Evolutionary conservation across 306 rosid species (phyloP).

Genomic region (Malus fusca): DNA sequence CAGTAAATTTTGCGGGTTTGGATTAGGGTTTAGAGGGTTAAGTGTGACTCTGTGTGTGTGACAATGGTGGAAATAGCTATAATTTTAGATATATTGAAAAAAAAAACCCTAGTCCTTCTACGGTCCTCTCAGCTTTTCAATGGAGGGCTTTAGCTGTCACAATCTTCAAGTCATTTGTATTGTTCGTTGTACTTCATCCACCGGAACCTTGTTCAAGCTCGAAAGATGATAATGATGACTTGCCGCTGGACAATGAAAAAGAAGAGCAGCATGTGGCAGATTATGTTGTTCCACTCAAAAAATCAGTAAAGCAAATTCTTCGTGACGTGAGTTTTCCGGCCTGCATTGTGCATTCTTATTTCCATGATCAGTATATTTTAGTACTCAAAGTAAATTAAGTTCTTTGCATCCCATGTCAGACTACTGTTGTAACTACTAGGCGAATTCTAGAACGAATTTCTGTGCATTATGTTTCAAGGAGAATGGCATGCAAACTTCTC

Average conservation of each 20-base stretch:
- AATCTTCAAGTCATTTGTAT: constrained; percentile 53
- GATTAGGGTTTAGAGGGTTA: not conserved
- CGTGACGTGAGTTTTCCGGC: constrained; percentile 55
- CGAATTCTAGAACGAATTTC: too few species aligned
- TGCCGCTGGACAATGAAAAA: constrained; percentile 32
- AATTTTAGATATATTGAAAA: constrained; percentile 66
- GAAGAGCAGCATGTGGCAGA: constrained; percentile 17
- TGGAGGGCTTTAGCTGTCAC: constrained; percentile 40
- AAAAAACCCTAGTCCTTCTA: constrained; percentile 27
- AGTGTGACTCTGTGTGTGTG: not conserved
- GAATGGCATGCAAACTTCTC: too few species aligned
- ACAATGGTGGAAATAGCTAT: constrained; percentile 72
- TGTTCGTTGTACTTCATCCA: constrained; percentile 59
- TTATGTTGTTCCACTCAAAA: constrained; percentile 62
- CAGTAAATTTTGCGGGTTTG: not conserved
- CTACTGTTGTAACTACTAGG: too few species aligned
- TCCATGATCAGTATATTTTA: not conserved
- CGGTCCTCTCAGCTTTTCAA: constrained; percentile 63
- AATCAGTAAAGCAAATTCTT: constrained; percentile 67
- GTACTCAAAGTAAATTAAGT: too few species aligned
- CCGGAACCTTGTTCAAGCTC: constrained; percentile 56
- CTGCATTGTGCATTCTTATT: not conserved
- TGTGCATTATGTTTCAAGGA: too few species aligned
- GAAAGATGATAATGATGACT: constrained; percentile 68
- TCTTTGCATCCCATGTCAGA: too few species aligned